These are phyloP conservation scores for Phytophthora citricola DNA, from an alignment of 352 stramenopile species.

Conservation along the genomic window DNA sequence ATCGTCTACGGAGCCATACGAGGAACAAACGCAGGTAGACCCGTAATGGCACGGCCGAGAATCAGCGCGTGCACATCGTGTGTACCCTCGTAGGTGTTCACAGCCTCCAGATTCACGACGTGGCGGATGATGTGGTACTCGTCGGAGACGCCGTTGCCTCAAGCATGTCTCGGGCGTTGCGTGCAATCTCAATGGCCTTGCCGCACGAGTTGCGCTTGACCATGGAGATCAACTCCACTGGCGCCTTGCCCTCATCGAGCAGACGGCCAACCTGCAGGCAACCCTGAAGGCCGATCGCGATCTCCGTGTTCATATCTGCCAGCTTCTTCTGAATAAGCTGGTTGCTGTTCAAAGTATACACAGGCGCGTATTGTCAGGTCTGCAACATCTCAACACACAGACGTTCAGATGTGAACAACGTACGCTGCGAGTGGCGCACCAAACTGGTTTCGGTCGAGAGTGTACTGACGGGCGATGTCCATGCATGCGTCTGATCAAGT, in stretches of 20 bases:
- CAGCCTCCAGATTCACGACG: conserved; percentile 97
- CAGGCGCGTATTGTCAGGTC: conserved; percentile 7
- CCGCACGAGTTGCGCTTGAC: conserved; percentile 60
- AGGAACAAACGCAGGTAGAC: conserved; percentile 95
- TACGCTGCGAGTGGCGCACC: conserved; percentile 95
- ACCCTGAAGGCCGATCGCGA: conserved; percentile 93
- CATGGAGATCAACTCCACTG: conserved; percentile 49
- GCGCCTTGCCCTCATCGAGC: conserved; percentile 33
- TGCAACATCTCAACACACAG: neutral
- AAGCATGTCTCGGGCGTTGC: conserved; percentile 95
- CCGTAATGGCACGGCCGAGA: conserved; percentile 96
- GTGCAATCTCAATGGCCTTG: conserved; percentile 88
- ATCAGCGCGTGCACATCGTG: conserved; percentile 99
- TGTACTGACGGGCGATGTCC: conserved; percentile 94
- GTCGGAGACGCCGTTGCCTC: conserved; percentile 98
- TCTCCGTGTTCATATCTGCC: conserved; percentile 97
- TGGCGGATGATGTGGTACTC: conserved; percentile 99
- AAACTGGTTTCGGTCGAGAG: conserved; percentile 96
- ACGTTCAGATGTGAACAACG: conserved; percentile 23
- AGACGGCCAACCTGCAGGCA: conserved; percentile 54
- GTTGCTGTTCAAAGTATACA: conserved; percentile 68
- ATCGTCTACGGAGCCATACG: conserved; percentile 66
- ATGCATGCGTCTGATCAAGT: conserved; percentile 90
- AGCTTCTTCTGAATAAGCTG: conserved; percentile 99
- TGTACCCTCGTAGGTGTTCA: conserved; percentile 99